Conservation (phyloP, 176 grass and related monocot species). For the Paspalum notatum region DNA sequence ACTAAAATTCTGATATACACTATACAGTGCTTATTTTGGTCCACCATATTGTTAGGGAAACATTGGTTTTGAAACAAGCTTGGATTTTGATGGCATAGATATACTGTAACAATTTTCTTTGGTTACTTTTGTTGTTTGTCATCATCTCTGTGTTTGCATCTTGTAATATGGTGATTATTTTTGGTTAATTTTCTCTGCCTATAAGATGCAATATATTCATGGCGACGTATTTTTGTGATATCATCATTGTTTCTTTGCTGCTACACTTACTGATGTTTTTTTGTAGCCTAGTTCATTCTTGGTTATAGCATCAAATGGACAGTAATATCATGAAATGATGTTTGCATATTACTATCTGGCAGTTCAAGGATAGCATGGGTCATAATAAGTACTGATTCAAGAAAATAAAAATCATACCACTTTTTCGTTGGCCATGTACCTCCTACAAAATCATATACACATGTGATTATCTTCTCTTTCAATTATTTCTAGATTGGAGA, state of each 20-base stretch:
- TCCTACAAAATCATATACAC: not conserved
- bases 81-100: not conserved
- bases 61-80: constrained; percentile 14
- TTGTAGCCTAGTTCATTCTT: constrained; percentile 2
- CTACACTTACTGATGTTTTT: not conserved
- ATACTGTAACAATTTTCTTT: not conserved
- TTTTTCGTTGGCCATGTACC: not conserved
- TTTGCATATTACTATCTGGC: not conserved
- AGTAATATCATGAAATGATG: not conserved
- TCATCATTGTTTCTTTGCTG: constrained; percentile 15
- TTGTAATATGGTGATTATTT: not conserved
- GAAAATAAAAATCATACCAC: not conserved
- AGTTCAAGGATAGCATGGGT: constrained; percentile 1
- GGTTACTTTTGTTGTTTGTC: not conserved
- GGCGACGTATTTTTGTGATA: not conserved
- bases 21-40: not conserved
- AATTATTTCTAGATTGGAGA: constrained; percentile 75
- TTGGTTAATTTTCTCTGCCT: constrained; percentile 11
- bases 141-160: not conserved
- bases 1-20: not conserved
- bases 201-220: constrained; percentile 11
- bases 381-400: not conserved
- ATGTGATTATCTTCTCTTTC: not conserved
- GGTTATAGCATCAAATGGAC: not conserved
- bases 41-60: not conserved